A percentile compares a stretch with the other conserved stretches of the same genome.
Conservation (phyloP, 2,329 filamentous ascomycete genomes). For the Pyrenochaeta sp. region DNA sequence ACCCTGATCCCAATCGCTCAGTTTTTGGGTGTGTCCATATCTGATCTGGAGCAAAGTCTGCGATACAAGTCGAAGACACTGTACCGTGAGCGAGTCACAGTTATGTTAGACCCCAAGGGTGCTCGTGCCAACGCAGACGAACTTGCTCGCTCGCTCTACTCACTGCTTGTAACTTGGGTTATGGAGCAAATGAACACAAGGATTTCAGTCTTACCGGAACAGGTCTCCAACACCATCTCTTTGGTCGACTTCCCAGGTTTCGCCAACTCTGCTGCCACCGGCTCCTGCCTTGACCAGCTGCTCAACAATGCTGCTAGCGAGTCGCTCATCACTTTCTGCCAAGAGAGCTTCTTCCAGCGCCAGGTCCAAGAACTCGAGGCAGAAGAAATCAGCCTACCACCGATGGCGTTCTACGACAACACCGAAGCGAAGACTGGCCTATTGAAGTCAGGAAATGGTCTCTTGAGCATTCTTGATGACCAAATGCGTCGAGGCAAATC, state of each 20-base stretch:
- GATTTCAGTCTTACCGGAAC: constrained; percentile 85
- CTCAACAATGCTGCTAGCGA: constrained; percentile 95
- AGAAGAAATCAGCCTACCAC: constrained; percentile 88
- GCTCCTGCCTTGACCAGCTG: constrained; percentile 87
- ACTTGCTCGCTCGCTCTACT: constrained; percentile 90
- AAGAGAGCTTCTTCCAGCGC: constrained; percentile 95
- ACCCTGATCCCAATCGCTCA: constrained; percentile 85
- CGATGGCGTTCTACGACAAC: constrained; percentile 98
- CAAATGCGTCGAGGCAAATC: constrained; percentile 89
- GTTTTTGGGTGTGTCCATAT: constrained; percentile 86
- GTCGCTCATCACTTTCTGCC: constrained; percentile 87
- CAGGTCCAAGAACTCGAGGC: constrained; percentile 93
- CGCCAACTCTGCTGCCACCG: constrained; percentile 81
- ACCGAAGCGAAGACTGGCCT: constrained; percentile 91
- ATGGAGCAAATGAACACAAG: constrained; percentile 92
- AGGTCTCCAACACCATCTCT: constrained; percentile 91
- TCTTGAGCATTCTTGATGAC: constrained; percentile 94
- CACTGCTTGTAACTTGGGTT: constrained; percentile 90
- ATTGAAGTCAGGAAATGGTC: constrained; percentile 89
- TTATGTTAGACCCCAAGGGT: constrained; percentile 93
- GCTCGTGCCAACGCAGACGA: constrained; percentile 93
- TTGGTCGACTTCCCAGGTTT: constrained; percentile 98
- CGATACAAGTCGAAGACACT: constrained; percentile 98
- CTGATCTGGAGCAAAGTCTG: constrained; percentile 85
- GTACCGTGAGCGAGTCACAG: constrained; percentile 94